These are phyloP conservation scores for Ascocoryne sarcoides DNA, from an alignment of 2,329 filamentous ascomycete species.

Conservation along the genomic window DNA sequence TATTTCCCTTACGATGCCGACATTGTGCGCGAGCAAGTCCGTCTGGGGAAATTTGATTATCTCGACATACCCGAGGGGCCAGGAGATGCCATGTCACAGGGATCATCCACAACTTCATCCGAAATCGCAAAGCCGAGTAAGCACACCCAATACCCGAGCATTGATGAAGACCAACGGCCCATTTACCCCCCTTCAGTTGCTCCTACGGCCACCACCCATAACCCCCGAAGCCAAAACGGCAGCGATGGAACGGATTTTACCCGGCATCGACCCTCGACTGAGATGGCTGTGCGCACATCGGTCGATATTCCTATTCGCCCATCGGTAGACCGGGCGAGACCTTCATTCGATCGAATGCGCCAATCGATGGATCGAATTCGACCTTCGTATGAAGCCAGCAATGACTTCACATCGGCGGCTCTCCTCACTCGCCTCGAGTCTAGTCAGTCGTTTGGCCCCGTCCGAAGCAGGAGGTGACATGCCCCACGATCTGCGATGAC, in stretches of 20 bases:
- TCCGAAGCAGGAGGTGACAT: constrained; percentile 20
- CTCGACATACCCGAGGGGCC: constrained; percentile 35
- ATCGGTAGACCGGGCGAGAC: constrained; percentile 53
- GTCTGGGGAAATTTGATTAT: constrained; percentile 72
- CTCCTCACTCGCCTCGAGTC: constrained; percentile 79
- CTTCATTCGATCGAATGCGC: constrained; percentile 76
- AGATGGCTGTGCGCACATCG: constrained; percentile 28
- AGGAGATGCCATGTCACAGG: constrained; percentile 33
- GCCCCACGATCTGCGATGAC: constrained; percentile 14
- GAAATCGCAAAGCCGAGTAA: constrained; percentile 41
- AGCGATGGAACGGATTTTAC: constrained; percentile 94
- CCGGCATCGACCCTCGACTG: constrained; percentile 51
- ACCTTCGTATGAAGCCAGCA: constrained; percentile 63
- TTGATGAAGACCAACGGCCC: constrained; percentile 81
- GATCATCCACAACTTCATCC: constrained; percentile 47
- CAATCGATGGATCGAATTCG: constrained; percentile 6
- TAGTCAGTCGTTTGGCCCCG: constrained; percentile 35
- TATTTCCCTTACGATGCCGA: constrained; percentile 91
- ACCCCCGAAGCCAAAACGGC: constrained; percentile 74
- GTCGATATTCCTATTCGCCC: constrained; percentile 24
- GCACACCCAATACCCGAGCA: constrained; percentile 50
- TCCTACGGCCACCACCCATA: constrained; percentile 67
- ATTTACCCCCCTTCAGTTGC: constrained; percentile 91
- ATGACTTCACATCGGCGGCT: constrained; percentile 85
- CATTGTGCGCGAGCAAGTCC: constrained; percentile 88